Evolutionary conservation across 2,329 filamentous ascomycete species (phyloP), one percentile per base, ranked within the genome.

Genomic region (Lithohypha guttulata): DNA sequence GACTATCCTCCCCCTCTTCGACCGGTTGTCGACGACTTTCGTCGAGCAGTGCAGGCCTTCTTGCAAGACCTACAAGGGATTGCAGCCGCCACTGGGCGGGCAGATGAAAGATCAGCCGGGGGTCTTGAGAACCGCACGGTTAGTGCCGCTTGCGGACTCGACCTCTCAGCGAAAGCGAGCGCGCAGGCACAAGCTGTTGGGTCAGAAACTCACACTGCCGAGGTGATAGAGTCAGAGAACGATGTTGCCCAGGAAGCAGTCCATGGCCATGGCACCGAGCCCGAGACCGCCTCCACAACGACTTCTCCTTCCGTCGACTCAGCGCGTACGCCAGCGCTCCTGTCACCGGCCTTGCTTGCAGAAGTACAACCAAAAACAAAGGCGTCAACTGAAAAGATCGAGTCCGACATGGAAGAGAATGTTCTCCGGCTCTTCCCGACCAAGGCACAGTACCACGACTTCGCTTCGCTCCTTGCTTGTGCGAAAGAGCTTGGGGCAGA

Each of bases 301-400:
- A 14, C 27, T 29, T 29, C 27, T 29, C 27, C 27, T 29, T 6
- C 27, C 17, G 27, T 29, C 27, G 11, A n/a, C 27, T 14, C 27
- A 13, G 27, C 27, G n/a, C 27, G 17, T 29, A 14, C 27, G n/a
- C 27, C n/a, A 13, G 27, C n/a, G 27, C 27, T 29, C 6, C 27
- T 29, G 27, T 14, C 27, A 11, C 27, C 17, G n/a, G 11, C 27
- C 27, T 29, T n/a, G 27, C 6, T 29, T 29, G n/a, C 27, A 29
- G 27, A 6, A 29, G 27, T 14, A 29, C 27, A 29, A 29, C 6
- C 5, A 29, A 29, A 13, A 6, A 29, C n/a, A 29, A 29, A 6
- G n/a, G n/a, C 27, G n/a, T n/a, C 27, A 29, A 29, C 27, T n/a
- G 27, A n/a, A n/a, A n/a, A 29, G 27, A 29, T 29, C 27, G n/a